Evolutionary conservation across 2,329 filamentous ascomycete species (phyloP).

Genomic region (Verticillium nubilum): DNA sequence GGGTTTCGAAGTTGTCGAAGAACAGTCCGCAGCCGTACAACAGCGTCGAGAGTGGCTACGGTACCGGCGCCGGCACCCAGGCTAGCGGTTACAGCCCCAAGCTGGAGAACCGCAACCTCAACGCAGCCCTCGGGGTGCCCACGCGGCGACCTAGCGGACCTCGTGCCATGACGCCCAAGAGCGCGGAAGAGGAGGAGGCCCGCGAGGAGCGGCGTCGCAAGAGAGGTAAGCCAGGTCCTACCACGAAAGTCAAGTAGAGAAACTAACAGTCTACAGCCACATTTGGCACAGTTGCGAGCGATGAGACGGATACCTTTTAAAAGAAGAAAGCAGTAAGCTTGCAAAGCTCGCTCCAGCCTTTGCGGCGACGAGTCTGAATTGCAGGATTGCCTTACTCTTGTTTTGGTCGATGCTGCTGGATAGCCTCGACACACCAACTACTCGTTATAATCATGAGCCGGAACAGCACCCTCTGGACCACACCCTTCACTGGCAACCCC

Average conservation of each 20-base stretch:
- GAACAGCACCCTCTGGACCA: background rate
- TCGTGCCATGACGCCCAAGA: slow-evolving; percentile 56
- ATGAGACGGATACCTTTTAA: slow-evolving; percentile 51
- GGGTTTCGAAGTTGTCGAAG: slow-evolving; percentile 47
- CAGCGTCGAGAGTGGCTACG: slow-evolving; percentile 49
- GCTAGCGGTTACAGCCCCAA: slow-evolving; percentile 40
- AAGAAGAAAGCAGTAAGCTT: background rate
- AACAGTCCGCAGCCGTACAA: slow-evolving; percentile 52
- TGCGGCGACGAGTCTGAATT: background rate
- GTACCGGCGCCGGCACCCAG: slow-evolving; percentile 46
- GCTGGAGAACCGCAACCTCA: slow-evolving; percentile 53
- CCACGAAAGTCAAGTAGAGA: background rate
- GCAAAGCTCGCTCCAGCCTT: background rate
- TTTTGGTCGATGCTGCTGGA: background rate
- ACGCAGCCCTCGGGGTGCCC: slow-evolving; percentile 45
- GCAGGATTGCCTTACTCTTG: background rate
- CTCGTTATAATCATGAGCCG: background rate
- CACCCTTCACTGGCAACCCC: background rate
- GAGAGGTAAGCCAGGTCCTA: slow-evolving; percentile 40
- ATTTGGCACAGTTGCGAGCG: slow-evolving; percentile 45
- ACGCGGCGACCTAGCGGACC: slow-evolving; percentile 51
- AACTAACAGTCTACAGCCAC: slow-evolving; percentile 34
- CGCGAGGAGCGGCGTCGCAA: slow-evolving; percentile 47
- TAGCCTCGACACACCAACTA: background rate
- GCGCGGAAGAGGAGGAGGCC: slow-evolving; percentile 38